Evolutionary conservation across 495 filamentous ascomycete species (phyloP).

Genomic region (Lentithecium fluviatile): DNA sequence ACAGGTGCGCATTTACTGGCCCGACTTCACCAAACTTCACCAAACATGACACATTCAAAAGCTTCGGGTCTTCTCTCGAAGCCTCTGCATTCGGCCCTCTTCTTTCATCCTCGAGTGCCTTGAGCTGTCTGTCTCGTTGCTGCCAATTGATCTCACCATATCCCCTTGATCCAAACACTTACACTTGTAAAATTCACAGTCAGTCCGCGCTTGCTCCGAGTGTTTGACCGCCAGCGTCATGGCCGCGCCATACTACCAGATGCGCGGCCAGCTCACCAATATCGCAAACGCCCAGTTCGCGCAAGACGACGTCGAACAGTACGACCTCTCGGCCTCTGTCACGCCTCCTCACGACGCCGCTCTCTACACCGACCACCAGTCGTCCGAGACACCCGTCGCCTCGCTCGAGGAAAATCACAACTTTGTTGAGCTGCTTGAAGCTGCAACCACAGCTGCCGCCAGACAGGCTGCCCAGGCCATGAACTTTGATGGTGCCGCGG

Average conservation of each 20-base stretch:
- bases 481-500: conserved; percentile 47
- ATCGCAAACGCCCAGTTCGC: conserved; percentile 25
- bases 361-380: conserved; percentile 9
- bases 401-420: conserved; percentile 39
- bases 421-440: conserved; percentile 55
- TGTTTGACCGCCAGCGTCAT: conserved; percentile 1
- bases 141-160: not conserved
- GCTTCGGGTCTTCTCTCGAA: not conserved
- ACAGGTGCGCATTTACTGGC: conserved; percentile 27
- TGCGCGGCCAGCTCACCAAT: conserved; percentile 29
- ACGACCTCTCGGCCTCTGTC: conserved; percentile 22
- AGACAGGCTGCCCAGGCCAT: conserved; percentile 48
- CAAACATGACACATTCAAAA: conserved; percentile 27
- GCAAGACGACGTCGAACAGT: conserved; percentile 18
- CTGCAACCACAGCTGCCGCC: conserved; percentile 51
- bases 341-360: conserved; percentile 20
- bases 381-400: not conserved
- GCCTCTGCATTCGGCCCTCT: not conserved
- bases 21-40: not conserved
- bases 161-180: conserved; percentile 13
- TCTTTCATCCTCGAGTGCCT: conserved; percentile 10
- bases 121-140: conserved; percentile 4
- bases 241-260: conserved; percentile 34
- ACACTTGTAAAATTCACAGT: conserved; percentile 10
- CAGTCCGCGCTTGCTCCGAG: not conserved